Evolutionary conservation across 1,284 basidiomycete genomes (phyloP), one percentile per base, ranked within the genome.

Genomic region (Pascua sp.): DNA sequence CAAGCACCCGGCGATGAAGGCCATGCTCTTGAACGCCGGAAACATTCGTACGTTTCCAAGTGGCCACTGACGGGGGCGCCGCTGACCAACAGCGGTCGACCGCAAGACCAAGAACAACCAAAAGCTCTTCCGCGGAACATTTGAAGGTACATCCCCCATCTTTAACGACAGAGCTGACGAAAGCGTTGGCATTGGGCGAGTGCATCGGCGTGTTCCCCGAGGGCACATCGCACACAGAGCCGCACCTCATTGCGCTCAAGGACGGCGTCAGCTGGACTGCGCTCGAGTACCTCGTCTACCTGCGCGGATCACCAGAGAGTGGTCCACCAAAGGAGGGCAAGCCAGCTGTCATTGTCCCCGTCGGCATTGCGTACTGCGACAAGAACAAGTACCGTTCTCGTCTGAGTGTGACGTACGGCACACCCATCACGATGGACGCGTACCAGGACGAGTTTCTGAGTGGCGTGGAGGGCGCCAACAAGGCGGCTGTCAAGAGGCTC

Each of bases 211-310:
- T 98, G 43, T 98, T 98, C 72, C 95, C 95, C 1, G 94, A 98
- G 76, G 94, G 93, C 16, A 77, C 79, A 16, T 73, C 80, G 45
- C 77, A 82, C 61, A 96, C 93, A 0, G 90, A 94, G 69, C 91
- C 93, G 4, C 84, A 85, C 56, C 88, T 98, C 68, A 89, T 94
- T 82, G 88, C 91, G 60, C 84, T 98, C 68, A 98, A 98, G 75
- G 91, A 97, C 67, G 94, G 94, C 24, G 89, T 90, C n/a, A 86
- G 91, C 9, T 97, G 93, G 93, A 88, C 91, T 39, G 90, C 92
- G 4, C 81, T 97, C 63, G 95, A 97, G 79, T 97, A 94, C 76
- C 82, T 85, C 12, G 87, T 88, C 66, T 92, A 90, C 84, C 81
- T 84, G 45, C 57, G 79, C 69, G 69, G 80, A 71, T 62, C 82